These are phyloP conservation scores for Aspergillus aculeatinus DNA, from an alignment of 2,329 filamentous ascomycete genomes.

Conservation along the genomic window DNA sequence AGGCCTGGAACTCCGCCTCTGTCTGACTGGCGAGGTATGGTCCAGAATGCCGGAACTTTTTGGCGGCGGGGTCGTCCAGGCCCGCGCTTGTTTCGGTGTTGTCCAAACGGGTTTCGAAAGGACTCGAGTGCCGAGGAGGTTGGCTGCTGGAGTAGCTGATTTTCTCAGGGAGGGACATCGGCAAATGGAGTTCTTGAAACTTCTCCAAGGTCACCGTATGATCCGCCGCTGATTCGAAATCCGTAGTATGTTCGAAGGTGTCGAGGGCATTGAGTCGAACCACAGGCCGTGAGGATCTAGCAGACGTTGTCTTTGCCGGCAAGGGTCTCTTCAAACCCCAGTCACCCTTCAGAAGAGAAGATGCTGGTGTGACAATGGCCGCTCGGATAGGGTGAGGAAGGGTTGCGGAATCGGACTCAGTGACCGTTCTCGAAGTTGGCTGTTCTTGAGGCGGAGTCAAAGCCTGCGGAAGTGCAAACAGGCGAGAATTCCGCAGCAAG, in stretches of 20 bases:
- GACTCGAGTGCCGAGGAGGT: constrained; percentile 35
- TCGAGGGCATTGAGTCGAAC: constrained; percentile 78
- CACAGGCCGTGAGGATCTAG: constrained; percentile 67
- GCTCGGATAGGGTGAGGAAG: constrained; percentile 77
- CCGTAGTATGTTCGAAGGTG: constrained; percentile 82
- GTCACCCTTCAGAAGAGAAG: constrained; percentile 74
- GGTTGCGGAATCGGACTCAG: constrained; percentile 68
- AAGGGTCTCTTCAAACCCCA: constrained; percentile 90
- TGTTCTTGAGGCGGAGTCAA: constrained; percentile 62
- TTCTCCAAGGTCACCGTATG: constrained; percentile 79
- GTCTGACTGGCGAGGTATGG: constrained; percentile 60
- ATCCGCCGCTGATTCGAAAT: constrained; percentile 80
- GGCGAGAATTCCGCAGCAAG: constrained; percentile 79
- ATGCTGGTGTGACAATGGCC: constrained; percentile 72
- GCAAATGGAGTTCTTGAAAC: constrained; percentile 77
- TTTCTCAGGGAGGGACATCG: constrained; percentile 57
- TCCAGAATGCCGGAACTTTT: constrained; percentile 58
- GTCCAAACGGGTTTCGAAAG: constrained; percentile 45
- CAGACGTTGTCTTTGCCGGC: constrained; percentile 71
- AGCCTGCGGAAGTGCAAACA: constrained; percentile 82
- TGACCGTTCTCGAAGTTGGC: constrained; percentile 49
- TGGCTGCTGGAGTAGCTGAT: constrained; percentile 32
- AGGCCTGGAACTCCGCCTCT: constrained; percentile 55
- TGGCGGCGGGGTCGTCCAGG: constrained; percentile 31
- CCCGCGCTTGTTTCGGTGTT: constrained; percentile 44